Base-by-base conservation (phyloP, 495 filamentous ascomycete species). In the Physcia stellaris region DNA sequence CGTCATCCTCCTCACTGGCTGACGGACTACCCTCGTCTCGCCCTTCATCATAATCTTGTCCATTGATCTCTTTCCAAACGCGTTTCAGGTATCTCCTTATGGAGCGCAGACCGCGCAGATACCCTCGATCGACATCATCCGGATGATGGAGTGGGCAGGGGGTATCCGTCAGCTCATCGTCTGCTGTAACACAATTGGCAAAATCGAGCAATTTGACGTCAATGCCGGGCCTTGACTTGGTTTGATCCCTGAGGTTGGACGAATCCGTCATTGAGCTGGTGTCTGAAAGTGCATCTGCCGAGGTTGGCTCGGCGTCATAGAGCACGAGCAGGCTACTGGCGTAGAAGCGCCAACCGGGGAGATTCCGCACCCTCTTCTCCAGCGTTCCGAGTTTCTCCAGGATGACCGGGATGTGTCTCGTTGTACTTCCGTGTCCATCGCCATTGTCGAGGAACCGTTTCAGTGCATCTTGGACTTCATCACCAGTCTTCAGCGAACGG, bases 181-280 rank as follows among this genome's bases (percentile, higher is more conserved):
- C 84, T 3, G 83, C 80, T 7, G 86, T 94, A 6, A 96, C 80
- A 46, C 87, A 95, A 53, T 98, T 98, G 19, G 90, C 90, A 64
- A 98, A 98, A 55, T 98, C 90, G 31, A 94, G 87, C 54, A 98
- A 93, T 58, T 95, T 95, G 53, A 98, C 70, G 50, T 93, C 80
- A 42, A 98, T 83, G 40, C 50, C 51, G 40, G 51, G 62, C 32
- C 52, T 58, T 11, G 55, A 56, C 32, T 53, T 52, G 41, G 53
- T 61, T 10, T 73, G 64, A 1, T 58, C 54, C 1, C 47, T 55
- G 11, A 68, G 68, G 21, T 66, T 64, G 41, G 40, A 19, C n/a
- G 34, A 40, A 6, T 19, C 45, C 3, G 36, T 23, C 12, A 34
- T 37, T 12, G 41, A 32, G 3, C 46, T 41, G 38, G 40, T 19